Conservation (phyloP, 2,329 filamentous ascomycete species). For the Proliferodiscus dingleyae region DNA sequence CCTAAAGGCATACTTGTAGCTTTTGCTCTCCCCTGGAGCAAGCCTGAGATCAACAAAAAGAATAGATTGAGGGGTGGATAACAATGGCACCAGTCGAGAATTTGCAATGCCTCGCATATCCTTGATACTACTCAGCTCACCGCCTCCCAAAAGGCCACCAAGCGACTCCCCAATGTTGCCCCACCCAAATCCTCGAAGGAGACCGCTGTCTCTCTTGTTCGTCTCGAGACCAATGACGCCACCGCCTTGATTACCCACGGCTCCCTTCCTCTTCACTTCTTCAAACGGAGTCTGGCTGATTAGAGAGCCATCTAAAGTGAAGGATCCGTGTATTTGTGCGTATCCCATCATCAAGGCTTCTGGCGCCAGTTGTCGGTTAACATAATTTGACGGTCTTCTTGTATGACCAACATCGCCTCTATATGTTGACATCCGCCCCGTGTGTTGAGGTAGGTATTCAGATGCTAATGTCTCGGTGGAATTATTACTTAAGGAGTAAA, state of each 20-base stretch:
- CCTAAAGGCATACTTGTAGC: slow-evolving; percentile 81
- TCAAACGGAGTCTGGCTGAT: slow-evolving; percentile 89
- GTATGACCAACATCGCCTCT: slow-evolving; percentile 28
- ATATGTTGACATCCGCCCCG: slow-evolving; percentile 41
- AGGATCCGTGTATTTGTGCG: slow-evolving; percentile 87
- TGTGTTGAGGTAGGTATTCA: slow-evolving; percentile 65
- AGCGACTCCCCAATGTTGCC: slow-evolving; percentile 82
- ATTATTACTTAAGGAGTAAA: slow-evolving; percentile 92
- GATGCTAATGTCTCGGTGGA: slow-evolving; percentile 91
- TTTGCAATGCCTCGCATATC: slow-evolving; percentile 89
- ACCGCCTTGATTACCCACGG: slow-evolving; percentile 80
- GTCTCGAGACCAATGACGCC: slow-evolving; percentile 77
- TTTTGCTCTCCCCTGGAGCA: slow-evolving; percentile 80
- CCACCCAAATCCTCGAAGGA: slow-evolving; percentile 84
- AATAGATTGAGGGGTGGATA: slow-evolving; percentile 94
- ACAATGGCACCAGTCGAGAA: slow-evolving; percentile 78
- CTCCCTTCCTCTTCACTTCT: slow-evolving; percentile 90
- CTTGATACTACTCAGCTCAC: slow-evolving; percentile 87
- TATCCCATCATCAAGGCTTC: slow-evolving; percentile 98
- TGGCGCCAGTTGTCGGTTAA: slow-evolving; percentile 46
- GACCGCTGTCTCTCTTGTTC: slow-evolving; percentile 68
- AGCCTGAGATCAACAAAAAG: slow-evolving; percentile 90
- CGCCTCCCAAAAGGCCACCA: slow-evolving; percentile 78
- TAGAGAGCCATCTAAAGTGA: slow-evolving; percentile 84
- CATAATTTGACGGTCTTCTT: slow-evolving; percentile 41